Percentiles rank a stretch among this genome's conserved stretches.
phyloP scores from a whole-genome alignment of 2,329 filamentous ascomycete species.

The Acephala macrosclerotiorum region DNA sequence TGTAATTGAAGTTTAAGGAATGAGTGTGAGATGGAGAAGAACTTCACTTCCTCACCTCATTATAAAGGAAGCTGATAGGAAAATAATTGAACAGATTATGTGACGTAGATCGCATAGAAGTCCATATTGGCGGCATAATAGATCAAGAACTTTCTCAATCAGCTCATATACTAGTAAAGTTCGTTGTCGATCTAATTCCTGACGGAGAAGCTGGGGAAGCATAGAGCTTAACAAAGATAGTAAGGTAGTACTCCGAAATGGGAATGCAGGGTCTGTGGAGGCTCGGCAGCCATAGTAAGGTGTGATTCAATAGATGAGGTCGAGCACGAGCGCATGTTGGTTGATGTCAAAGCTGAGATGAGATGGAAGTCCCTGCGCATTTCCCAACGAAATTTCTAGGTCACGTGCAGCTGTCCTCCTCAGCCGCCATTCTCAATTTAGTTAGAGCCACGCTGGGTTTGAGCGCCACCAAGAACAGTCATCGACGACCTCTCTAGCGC shows the following conservation, averaged over 20 bases:
- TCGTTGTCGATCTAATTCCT: slow-evolving; percentile 8
- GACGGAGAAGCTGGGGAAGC: background rate
- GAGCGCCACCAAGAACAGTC: background rate
- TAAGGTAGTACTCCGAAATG: background rate
- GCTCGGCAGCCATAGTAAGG: background rate
- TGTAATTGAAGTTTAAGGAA: background rate
- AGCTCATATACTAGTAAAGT: slow-evolving; percentile 5
- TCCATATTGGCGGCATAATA: background rate
- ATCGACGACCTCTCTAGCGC: background rate
- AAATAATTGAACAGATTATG: background rate
- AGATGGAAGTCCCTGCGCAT: background rate
- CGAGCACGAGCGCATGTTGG: background rate
- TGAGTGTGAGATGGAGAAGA: background rate
- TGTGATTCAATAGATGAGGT: no score
- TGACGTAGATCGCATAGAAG: slow-evolving; percentile 12
- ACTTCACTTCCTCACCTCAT: background rate
- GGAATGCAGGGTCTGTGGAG: background rate
- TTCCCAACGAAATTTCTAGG: background rate
- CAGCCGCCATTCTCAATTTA: background rate
- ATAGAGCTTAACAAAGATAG: slow-evolving; percentile 7
- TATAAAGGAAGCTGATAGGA: background rate
- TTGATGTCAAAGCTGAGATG: background rate
- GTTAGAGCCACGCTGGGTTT: background rate
- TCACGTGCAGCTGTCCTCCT: background rate
- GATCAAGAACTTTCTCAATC: slow-evolving; percentile 2